Evolutionary conservation across 2,329 filamentous ascomycete species (phyloP).

Genomic region (Cercospora sp.): DNA sequence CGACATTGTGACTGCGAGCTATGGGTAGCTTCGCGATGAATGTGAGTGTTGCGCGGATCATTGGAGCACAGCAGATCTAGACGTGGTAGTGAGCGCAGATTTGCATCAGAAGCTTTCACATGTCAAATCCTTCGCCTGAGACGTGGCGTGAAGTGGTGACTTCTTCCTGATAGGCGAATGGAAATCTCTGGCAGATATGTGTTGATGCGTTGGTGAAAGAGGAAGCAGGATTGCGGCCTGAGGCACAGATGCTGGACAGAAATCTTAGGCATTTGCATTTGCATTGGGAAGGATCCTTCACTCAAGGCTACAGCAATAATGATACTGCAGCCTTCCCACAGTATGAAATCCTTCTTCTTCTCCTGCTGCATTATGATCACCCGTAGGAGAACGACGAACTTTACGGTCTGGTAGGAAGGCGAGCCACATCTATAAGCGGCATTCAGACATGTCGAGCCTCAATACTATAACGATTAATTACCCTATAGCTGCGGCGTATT

Average conservation of each 20-base stretch:
- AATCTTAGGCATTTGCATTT: no score
- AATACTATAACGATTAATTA: not conserved
- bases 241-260: not conserved
- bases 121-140: not conserved
- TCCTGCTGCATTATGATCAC: no score
- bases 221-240: not conserved
- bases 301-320: no score
- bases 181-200: not conserved
- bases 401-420: no score
- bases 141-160: not conserved
- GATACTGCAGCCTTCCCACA: no score
- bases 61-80: constrained; percentile 1
- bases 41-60: constrained; percentile 3
- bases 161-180: not conserved
- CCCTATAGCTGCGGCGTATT: not conserved
- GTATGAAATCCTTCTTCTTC: no score
- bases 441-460: not conserved
- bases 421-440: no score
- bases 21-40: constrained; percentile 14
- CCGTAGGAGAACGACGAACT: no score
- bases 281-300: no score
- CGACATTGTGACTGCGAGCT: constrained; percentile 30
- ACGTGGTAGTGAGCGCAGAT: not conserved
- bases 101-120: constrained; percentile 2
- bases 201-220: not conserved